Percentiles rank a stretch among this genome's conserved stretches.
Conservation (phyloP, 805 yeast species). For the Candida hungchunana region DNA sequence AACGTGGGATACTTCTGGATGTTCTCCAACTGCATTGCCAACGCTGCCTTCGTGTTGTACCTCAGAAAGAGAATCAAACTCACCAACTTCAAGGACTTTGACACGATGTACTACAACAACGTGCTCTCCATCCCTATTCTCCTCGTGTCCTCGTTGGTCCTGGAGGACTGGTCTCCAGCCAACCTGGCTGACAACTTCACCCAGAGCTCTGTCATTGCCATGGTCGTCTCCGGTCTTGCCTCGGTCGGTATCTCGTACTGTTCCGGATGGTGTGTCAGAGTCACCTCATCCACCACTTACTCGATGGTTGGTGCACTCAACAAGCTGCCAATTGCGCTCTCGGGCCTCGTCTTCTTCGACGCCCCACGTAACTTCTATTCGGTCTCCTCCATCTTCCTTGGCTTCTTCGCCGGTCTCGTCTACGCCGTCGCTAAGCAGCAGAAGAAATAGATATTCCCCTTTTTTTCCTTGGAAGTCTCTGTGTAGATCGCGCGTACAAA, state of each 20-base stretch:
- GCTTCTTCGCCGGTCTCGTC: constrained; percentile 93
- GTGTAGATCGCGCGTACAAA: too few species aligned
- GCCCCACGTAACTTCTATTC: constrained; percentile 93
- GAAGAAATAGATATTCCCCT: constrained; percentile 27
- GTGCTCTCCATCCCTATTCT: constrained; percentile 88
- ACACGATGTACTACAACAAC: constrained; percentile 98
- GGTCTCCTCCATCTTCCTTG: constrained; percentile 84
- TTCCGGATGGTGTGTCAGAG: constrained; percentile 99
- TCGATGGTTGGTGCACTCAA: constrained; percentile 99
- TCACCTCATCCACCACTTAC: constrained; percentile 96
- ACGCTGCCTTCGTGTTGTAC: constrained; percentile 88
- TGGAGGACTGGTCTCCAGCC: constrained; percentile 91
- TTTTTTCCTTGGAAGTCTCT: too few species aligned
- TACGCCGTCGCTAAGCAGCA: constrained; percentile 95
- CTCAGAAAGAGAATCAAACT: constrained; percentile 98
- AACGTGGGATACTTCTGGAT: constrained; percentile 94
- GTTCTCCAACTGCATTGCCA: constrained; percentile 89
- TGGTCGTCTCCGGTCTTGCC: constrained; percentile 90
- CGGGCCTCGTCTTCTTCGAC: constrained; percentile 92
- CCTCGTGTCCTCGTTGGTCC: constrained; percentile 62
- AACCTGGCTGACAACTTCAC: constrained; percentile 75
- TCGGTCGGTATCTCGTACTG: constrained; percentile 98
- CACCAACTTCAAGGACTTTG: constrained; percentile 94
- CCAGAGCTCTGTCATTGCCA: constrained; percentile 65
- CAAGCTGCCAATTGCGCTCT: constrained; percentile 94